phyloP scores from a whole-genome alignment of 441 rosid genomes.

The Kokia cookei region DNA sequence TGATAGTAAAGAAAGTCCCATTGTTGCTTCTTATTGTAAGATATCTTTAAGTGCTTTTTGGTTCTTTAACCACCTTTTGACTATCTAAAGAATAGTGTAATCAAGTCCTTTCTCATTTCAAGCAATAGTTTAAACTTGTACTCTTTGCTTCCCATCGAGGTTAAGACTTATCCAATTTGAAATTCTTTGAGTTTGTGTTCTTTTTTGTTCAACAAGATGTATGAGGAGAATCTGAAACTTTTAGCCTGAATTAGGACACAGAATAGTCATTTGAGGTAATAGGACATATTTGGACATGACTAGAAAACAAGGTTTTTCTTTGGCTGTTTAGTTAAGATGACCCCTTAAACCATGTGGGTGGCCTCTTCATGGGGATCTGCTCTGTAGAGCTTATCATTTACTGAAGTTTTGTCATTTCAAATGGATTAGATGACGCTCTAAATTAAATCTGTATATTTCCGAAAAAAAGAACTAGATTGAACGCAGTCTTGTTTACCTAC shows the following conservation, averaged over 20 bases:
- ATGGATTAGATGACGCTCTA: not conserved
- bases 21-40: slow-evolving; percentile 13
- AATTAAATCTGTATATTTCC: not conserved
- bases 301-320: not conserved
- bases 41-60: not conserved
- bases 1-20: slow-evolving; percentile 14
- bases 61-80: not conserved
- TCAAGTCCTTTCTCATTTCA: not conserved
- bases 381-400: not conserved
- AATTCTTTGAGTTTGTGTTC: not conserved
- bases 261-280: not conserved
- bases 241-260: not conserved
- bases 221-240: not conserved
- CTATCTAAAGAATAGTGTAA: not conserved
- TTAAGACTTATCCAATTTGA: not conserved
- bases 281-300: not conserved
- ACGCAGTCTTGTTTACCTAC: not conserved
- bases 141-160: not conserved
- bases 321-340: not conserved
- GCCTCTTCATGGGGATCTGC: not conserved
- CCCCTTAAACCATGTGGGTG: not conserved
- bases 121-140: not conserved
- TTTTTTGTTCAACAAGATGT: not conserved
- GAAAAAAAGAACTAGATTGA: not conserved
- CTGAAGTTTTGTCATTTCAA: not conserved